Evolutionary conservation across 1,284 basidiomycete species (phyloP).

Genomic region (Naganishia sp.): DNA sequence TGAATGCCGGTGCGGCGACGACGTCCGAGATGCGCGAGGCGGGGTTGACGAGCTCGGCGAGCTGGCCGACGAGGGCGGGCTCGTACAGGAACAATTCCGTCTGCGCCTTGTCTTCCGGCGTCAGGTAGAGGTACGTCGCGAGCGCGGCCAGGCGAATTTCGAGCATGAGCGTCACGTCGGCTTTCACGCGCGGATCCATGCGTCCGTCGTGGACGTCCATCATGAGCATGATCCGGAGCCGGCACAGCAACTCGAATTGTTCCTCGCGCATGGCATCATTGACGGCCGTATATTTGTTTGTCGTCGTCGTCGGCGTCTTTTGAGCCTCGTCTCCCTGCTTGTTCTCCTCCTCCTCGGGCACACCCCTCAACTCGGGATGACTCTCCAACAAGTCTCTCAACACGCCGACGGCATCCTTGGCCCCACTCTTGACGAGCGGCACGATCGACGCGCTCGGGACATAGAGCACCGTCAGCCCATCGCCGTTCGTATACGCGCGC

Average conservation of each 20-base stretch:
- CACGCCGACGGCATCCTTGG: constrained; percentile 34
- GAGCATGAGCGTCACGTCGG: constrained; percentile 61
- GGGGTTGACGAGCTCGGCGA: constrained; percentile 85
- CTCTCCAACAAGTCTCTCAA: constrained; percentile 33
- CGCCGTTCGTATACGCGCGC: constrained; percentile 35
- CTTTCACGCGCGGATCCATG: constrained; percentile 54
- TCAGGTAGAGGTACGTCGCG: constrained; percentile 80
- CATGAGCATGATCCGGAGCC: constrained; percentile 75
- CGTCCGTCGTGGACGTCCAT: constrained; percentile 65
- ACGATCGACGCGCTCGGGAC: constrained; percentile 40
- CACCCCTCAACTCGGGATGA: constrained; percentile 29
- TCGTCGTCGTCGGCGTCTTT: constrained; percentile 24
- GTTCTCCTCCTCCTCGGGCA: neutral
- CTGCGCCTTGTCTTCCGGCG: constrained; percentile 70
- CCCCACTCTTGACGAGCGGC: constrained; percentile 28
- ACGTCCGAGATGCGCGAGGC: constrained; percentile 59
- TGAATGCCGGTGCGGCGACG: constrained; percentile 77
- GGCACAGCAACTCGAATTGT: constrained; percentile 85
- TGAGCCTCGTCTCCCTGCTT: neutral
- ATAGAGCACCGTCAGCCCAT: constrained; percentile 49
- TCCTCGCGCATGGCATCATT: constrained; percentile 78
- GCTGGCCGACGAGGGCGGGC: constrained; percentile 80
- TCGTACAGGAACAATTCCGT: constrained; percentile 90
- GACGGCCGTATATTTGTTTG: constrained; percentile 69
- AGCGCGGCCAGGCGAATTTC: constrained; percentile 81